Percentiles rank a stretch among this genome's conserved stretches.
Evolutionary conservation across 1,284 basidiomycete genomes (phyloP).

Genomic region (Volvariella surrecta): DNA sequence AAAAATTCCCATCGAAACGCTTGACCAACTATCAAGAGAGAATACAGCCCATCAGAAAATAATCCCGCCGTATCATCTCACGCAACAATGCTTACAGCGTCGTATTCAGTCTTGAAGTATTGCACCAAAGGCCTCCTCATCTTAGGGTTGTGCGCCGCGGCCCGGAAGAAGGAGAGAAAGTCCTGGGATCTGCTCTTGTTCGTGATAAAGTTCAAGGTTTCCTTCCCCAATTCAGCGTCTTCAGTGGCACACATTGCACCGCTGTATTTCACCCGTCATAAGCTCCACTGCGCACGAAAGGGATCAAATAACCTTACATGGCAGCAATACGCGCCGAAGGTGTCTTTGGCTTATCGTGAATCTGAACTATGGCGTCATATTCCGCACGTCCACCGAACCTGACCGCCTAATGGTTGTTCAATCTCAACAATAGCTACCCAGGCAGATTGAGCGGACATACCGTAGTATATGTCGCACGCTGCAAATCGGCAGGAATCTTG

Average conservation of each 20-base stretch:
- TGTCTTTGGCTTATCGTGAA: conserved; percentile 69
- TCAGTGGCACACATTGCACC: conserved; percentile 36
- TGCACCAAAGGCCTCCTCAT: conserved; percentile 30
- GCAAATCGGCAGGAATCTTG: conserved; percentile 73
- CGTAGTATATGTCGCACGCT: conserved; percentile 40
- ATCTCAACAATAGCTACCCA: conserved; percentile 2
- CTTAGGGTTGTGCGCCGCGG: conserved; percentile 34
- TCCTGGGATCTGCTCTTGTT: conserved; percentile 58
- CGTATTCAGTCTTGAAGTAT: conserved; percentile 47
- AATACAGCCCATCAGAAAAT: conserved; percentile 13
- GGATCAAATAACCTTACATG: conserved; percentile 37
- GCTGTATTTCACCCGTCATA: conserved; percentile 15
- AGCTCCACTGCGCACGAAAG: conserved; percentile 1
- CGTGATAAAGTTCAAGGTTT: conserved; percentile 52
- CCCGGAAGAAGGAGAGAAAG: conserved; percentile 45
- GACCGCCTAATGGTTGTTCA: conserved; percentile 38
- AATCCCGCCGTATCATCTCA: neutral
- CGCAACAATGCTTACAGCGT: conserved; percentile 34
- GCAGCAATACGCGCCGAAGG: conserved; percentile 63
- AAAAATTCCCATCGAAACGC: conserved; percentile 65
- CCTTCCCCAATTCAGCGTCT: conserved; percentile 39
- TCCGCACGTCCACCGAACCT: conserved; percentile 71
- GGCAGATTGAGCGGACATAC: conserved; percentile 24
- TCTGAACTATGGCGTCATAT: conserved; percentile 65
- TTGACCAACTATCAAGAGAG: conserved; percentile 46